Conservation (phyloP, 495 filamentous ascomycete genomes). For the Clavariopsis aquatica region DNA sequence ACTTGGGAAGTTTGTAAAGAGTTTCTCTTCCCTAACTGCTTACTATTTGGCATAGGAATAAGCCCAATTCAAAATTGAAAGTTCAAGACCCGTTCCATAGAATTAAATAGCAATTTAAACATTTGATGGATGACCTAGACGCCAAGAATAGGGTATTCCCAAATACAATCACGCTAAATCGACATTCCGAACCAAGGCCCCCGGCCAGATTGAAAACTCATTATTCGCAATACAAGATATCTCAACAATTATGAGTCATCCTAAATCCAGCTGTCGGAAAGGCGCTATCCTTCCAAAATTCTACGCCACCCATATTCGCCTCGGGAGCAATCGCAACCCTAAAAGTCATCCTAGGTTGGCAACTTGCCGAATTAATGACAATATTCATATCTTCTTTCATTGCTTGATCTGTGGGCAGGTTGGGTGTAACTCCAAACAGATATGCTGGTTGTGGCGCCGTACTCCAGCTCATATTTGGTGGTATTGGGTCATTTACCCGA, state of each 20-base stretch:
- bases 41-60: too few relatives aligned
- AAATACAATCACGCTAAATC: too few relatives aligned
- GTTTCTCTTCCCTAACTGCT: too few relatives aligned
- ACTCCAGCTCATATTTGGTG: background rate
- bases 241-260: background rate
- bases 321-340: background rate
- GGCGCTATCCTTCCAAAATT: background rate
- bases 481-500: background rate
- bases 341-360: background rate
- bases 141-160: too few relatives aligned
- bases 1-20: too few relatives aligned
- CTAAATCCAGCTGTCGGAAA: constrained; percentile 1
- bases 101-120: too few relatives aligned
- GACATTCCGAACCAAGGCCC: too few relatives aligned
- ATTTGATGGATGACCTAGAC: too few relatives aligned
- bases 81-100: too few relatives aligned
- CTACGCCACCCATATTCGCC: background rate
- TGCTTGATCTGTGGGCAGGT: too few relatives aligned
- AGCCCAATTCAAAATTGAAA: too few relatives aligned
- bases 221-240: background rate
- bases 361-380: constrained; percentile 2
- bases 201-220: too few relatives aligned
- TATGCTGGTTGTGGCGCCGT: background rate
- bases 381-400: background rate
- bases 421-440: background rate